Base-by-base conservation (phyloP, 2,329 filamentous ascomycete genomes). In the Xylaria digitata region DNA sequence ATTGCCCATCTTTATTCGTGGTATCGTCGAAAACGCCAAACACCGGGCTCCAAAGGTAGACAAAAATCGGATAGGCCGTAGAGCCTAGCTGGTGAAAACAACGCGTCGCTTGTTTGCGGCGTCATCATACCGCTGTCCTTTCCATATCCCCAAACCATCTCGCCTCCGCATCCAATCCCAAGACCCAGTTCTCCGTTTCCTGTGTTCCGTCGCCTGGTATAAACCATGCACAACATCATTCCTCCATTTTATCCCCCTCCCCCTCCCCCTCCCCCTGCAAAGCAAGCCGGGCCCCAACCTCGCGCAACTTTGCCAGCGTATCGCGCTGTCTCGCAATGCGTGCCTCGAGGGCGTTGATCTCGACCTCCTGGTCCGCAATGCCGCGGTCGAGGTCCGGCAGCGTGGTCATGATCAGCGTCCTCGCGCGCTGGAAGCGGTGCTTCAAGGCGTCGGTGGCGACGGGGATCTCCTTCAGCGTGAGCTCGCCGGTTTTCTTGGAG, bases 341-440 rank as follows among this genome's bases (percentile, higher is more conserved):
- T 53, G 82, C 84, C 80, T 93, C 88, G 52, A 94, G 82, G 72
- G 88, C 85, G 43, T 74, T 78, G 21, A 94, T 91, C 82, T 95
- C 92, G 15, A 83, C 84, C 72, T 90, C 84, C 80, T 95, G 92
- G 77, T 93, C 90, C 63, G 84, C 84, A 15, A 90, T 81, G 5
- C 83, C 85, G 60, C 92, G 85, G 19, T 87, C 82, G 76, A 95
- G 87, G 79, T 94, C 92, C 9, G 90, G 91, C 72, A 96, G 78
- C 43, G 54, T 8, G 32, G 83, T 82, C 75, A 85, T 84, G 59
- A 94, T 83, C 72, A 89, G 87, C 40, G 83, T 85, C 56, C 92
- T 85, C 56, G 94, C 94, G 72, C 90, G 90, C 78, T 94, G 91
- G 65, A 98, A 87, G 79, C 93, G 92, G 79, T 94, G 90, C 79